Percentiles rank a stretch among this genome's conserved stretches.
These are phyloP conservation scores for Gigaspora rosea DNA, from an alignment of 192 early-diverging fungal species.

Conservation along the genomic window DNA sequence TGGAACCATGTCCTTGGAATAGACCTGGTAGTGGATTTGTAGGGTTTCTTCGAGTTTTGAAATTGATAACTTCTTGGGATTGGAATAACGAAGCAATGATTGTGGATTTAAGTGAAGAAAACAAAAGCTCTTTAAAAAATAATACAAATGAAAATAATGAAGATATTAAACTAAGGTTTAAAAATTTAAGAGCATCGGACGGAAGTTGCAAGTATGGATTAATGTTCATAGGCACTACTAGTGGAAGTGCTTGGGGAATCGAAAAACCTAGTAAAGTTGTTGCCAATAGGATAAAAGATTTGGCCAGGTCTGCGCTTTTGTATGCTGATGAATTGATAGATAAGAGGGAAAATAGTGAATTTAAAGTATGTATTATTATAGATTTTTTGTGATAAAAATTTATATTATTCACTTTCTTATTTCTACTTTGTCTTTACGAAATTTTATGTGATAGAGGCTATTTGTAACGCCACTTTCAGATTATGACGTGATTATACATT, in stretches of 20 bases:
- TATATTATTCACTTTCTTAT: background rate
- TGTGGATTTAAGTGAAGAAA: slow-evolving; percentile 64
- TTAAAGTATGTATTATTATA: slow-evolving; percentile 43
- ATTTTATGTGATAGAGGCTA: slow-evolving; percentile 54
- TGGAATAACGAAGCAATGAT: slow-evolving; percentile 77
- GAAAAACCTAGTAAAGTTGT: slow-evolving; percentile 58
- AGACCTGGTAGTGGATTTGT: slow-evolving; percentile 65
- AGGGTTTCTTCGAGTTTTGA: slow-evolving; percentile 78
- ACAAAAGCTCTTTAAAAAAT: background rate
- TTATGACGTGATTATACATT: slow-evolving; percentile 75
- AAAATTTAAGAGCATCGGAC: slow-evolving; percentile 49
- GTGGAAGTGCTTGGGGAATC: slow-evolving; percentile 61
- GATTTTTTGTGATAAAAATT: background rate
- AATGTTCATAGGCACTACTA: slow-evolving; percentile 70
- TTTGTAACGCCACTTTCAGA: slow-evolving; percentile 81
- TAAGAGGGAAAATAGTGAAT: slow-evolving; percentile 40
- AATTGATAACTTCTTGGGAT: slow-evolving; percentile 71
- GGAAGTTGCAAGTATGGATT: slow-evolving; percentile 45
- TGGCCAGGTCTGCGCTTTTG: slow-evolving; percentile 68
- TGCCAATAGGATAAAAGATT: slow-evolving; percentile 58
- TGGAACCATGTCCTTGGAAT: slow-evolving; percentile 58
- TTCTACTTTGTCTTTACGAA: too few species aligned
- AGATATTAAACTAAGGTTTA: slow-evolving; percentile 57
- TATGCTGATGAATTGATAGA: slow-evolving; percentile 49
- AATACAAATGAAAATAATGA: slow-evolving; percentile 45